Conservation (phyloP, 176 grass and related monocot genomes). For the Rhynchospora breviuscula region DNA sequence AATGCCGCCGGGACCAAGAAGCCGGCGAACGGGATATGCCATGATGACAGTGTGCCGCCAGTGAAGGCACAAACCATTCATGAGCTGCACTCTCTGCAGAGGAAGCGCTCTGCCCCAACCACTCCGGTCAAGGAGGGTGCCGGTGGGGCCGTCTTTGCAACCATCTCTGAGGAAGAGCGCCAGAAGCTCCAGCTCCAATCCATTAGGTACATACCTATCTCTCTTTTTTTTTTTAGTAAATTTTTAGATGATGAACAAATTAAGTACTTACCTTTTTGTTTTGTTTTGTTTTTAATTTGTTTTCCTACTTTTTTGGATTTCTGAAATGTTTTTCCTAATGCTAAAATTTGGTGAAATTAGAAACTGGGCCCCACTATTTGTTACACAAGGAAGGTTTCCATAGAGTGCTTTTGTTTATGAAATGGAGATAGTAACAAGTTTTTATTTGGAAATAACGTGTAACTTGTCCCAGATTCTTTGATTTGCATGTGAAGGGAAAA, state of each 20-base stretch:
- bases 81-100: slow-evolving; percentile 78
- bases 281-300: neutral
- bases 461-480: neutral
- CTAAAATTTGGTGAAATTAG: neutral
- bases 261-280: neutral
- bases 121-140: slow-evolving; percentile 31
- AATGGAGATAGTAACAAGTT: neutral
- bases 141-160: slow-evolving; percentile 9
- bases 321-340: neutral
- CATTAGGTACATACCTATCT: slow-evolving; percentile 47
- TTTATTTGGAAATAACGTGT: neutral
- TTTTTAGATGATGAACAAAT: neutral
- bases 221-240: neutral
- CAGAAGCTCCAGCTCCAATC: slow-evolving; percentile 73
- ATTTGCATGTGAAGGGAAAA: neutral
- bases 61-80: slow-evolving; percentile 93
- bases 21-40: slow-evolving; percentile 74
- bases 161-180: slow-evolving; percentile 38
- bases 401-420: neutral
- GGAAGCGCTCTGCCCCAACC: slow-evolving; percentile 32
- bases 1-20: slow-evolving; percentile 31
- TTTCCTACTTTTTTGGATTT: neutral
- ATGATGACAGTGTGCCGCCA: slow-evolving; percentile 73
- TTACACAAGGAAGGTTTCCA: neutral
- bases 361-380: neutral